Evolutionary conservation across 2,329 filamentous ascomycete genomes (phyloP).

Genomic region (Colletotrichum endophyticum): DNA sequence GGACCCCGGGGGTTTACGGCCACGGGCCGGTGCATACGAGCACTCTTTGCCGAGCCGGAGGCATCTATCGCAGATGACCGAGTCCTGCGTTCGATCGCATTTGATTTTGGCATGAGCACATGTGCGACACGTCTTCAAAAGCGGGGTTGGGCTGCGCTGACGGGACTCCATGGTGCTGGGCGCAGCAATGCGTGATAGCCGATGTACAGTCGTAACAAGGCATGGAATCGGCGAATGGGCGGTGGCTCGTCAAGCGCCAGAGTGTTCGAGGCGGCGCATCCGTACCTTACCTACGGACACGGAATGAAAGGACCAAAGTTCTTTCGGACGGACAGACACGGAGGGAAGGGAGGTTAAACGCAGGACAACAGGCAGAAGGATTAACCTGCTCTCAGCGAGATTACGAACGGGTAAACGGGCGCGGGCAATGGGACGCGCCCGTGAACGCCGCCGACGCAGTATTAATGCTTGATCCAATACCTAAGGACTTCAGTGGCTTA

Average conservation of each 20-base stretch:
- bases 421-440: background rate
- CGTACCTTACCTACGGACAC: slow-evolving; percentile 6
- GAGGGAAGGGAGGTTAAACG: background rate
- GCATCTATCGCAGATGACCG: slow-evolving; percentile 35
- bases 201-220: background rate
- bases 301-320: background rate
- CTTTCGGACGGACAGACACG: slow-evolving; percentile 5
- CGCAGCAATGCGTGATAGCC: background rate
- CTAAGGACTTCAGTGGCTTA: slow-evolving; percentile 1
- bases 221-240: background rate
- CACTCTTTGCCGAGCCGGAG: slow-evolving; percentile 35
- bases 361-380: background rate
- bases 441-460: background rate
- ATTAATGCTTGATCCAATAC: background rate
- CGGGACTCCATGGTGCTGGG: background rate
- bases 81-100: slow-evolving; percentile 37
- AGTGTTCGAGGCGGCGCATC: background rate
- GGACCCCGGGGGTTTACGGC: slow-evolving; percentile 23
- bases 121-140: slow-evolving; percentile 36
- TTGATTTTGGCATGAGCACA: slow-evolving; percentile 40
- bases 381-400: background rate
- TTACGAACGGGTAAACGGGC: background rate
- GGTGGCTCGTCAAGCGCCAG: background rate
- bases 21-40: slow-evolving; percentile 32
- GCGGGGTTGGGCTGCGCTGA: slow-evolving; percentile 11